Conservation (phyloP, 2,329 filamentous ascomycete species). For the Pseudocercospora eumusae region DNA sequence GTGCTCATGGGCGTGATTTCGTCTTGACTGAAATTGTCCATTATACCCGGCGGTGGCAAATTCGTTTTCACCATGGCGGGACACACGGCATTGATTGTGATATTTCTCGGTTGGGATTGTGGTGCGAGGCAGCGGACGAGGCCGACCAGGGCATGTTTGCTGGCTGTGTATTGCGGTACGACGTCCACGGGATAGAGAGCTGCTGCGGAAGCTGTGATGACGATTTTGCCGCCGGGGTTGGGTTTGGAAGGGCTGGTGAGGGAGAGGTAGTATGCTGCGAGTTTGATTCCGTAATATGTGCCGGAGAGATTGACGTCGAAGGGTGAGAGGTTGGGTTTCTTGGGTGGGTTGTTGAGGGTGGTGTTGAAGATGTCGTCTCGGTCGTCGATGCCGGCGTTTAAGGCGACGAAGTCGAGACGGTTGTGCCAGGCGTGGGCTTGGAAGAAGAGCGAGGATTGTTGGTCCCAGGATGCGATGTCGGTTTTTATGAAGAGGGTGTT, state of each 20-base stretch:
- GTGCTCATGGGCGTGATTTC: slow-evolving; percentile 46
- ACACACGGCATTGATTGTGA: slow-evolving; percentile 47
- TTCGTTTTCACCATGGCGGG: slow-evolving; percentile 45
- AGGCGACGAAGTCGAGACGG: slow-evolving; percentile 38
- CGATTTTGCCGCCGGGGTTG: slow-evolving; percentile 36
- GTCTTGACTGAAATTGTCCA: slow-evolving; percentile 43
- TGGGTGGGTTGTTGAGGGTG: slow-evolving; percentile 32
- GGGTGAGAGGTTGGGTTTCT: slow-evolving; percentile 40
- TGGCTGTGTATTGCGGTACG: slow-evolving; percentile 46
- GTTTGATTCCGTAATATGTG: slow-evolving; percentile 42
- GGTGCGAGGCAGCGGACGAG: slow-evolving; percentile 43
- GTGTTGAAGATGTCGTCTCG: slow-evolving; percentile 40
- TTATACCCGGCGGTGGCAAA: slow-evolving; percentile 43
- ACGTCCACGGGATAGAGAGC: slow-evolving; percentile 41
- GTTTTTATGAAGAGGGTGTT: slow-evolving; percentile 42
- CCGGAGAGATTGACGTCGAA: slow-evolving; percentile 40
- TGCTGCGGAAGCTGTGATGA: slow-evolving; percentile 40
- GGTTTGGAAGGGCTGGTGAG: slow-evolving; percentile 24
- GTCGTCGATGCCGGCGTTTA: slow-evolving; percentile 43
- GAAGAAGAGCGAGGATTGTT: slow-evolving; percentile 32
- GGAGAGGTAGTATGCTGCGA: slow-evolving; percentile 43
- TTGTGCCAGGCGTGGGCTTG: slow-evolving; percentile 30
- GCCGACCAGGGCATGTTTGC: slow-evolving; percentile 48
- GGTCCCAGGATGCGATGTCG: slow-evolving; percentile 37
- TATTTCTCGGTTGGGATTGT: slow-evolving; percentile 38